These are phyloP conservation scores for Astrephomene gubernaculifera DNA, from an alignment of 139 green algal species.

Conservation along the genomic window DNA sequence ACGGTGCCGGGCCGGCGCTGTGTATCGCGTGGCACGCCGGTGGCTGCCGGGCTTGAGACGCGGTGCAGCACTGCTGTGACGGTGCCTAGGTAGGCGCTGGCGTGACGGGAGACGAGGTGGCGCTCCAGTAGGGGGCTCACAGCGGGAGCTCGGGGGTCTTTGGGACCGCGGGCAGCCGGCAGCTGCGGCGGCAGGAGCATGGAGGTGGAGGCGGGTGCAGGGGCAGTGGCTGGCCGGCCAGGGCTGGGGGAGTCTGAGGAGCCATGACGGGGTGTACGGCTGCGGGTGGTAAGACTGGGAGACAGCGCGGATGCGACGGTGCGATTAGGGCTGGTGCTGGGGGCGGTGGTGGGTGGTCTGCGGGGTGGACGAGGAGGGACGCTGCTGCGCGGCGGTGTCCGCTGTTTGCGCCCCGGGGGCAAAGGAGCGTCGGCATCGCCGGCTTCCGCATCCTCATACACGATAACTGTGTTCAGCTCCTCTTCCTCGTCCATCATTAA, in stretches of 20 bases:
- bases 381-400: background rate
- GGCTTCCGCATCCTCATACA: background rate
- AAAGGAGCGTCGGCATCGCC: background rate
- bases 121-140: constrained; percentile 16
- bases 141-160: background rate
- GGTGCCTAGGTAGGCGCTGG: constrained; percentile 7
- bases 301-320: background rate
- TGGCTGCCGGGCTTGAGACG: constrained; percentile 6
- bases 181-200: constrained; percentile 7
- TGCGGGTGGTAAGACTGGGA: background rate
- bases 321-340: background rate
- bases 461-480: background rate
- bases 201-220: background rate
- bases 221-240: background rate
- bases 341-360: background rate
- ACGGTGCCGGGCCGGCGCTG: constrained; percentile 31
- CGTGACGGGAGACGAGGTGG: constrained; percentile 28
- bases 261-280: background rate
- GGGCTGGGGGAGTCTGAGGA: background rate
- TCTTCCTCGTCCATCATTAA: constrained; percentile 26
- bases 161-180: background rate
- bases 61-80: constrained; percentile 31
- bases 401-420: background rate
- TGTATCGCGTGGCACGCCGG: background rate
- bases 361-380: background rate